A percentile compares a stretch with the other conserved stretches of the same genome.
These are phyloP conservation scores for Diaporthe vaccinii DNA, from an alignment of 2,329 filamentous ascomycete genomes.

Conservation along the genomic window DNA sequence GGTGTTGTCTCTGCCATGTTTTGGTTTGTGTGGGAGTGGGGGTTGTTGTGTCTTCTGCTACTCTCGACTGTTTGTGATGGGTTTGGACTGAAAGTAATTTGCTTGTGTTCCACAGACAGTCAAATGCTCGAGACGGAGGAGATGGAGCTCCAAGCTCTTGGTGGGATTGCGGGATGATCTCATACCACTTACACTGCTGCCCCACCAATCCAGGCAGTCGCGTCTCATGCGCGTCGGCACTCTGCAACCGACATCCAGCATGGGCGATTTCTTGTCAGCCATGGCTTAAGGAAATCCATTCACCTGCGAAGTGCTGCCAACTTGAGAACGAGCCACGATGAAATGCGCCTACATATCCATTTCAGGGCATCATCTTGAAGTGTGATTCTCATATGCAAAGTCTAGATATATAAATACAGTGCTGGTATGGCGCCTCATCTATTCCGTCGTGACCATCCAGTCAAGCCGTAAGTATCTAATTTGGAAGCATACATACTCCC, in stretches of 20 bases:
- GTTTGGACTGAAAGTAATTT: not conserved
- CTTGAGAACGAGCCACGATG: not conserved
- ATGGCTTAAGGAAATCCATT: not conserved
- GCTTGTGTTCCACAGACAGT: not conserved
- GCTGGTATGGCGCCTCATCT: not conserved
- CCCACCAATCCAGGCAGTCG: slow-evolving; percentile 36
- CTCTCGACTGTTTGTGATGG: not conserved
- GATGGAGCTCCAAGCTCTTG: slow-evolving; percentile 6
- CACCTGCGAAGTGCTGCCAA: not conserved
- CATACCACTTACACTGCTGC: slow-evolving; percentile 35
- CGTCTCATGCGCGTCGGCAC: slow-evolving; percentile 31
- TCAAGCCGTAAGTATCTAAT: not conserved
- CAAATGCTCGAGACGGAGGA: not conserved
- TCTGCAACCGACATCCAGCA: not conserved
- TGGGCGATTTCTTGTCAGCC: not conserved
- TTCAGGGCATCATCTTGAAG: not conserved
- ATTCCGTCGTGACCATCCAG: no score
- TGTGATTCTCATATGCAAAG: slow-evolving; percentile 4
- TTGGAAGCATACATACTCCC: not conserved
- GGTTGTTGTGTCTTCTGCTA: not conserved
- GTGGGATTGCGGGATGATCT: slow-evolving; percentile 36
- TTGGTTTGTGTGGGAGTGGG: not conserved
- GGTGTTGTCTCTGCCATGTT: slow-evolving; percentile 45
- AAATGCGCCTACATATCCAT: not conserved
- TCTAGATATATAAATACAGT: not conserved